Base-by-base conservation (phyloP, 805 yeast species). In the Ogataea ganodermae region DNA sequence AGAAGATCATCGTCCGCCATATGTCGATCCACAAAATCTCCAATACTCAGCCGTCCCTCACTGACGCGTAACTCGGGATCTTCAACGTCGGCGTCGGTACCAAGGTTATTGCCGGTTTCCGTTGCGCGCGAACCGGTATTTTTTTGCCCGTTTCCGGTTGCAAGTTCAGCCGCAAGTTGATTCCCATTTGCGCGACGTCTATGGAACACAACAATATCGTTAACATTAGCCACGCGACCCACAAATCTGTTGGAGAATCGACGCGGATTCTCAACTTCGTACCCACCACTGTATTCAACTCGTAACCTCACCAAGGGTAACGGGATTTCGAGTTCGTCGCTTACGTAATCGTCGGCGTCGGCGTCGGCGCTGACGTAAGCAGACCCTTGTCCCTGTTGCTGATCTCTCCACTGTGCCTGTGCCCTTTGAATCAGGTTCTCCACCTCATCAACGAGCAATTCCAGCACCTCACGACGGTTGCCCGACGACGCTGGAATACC, bases 221-320 rank as follows among this genome's bases (percentile, higher is more conserved):
- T 84, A n/a, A 84, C 81, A 63, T 94, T 94, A 3, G 98, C 99
- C 1, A 92, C 94, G 51, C 74, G 75, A 0, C 96, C 97, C 5
- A 87, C 96, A 72, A 92, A 94, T 58, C 89, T 72, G 60, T 91
- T 89, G 13, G 97, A 89, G 53, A 94, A 89, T 52, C 97, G 70
- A 44, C 95, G 73, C 0, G 96, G 87, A 60, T 91, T 92, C 59
- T 91, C 98, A 14, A 94, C 89, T 56, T 90, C 96, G 59, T 79
- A 92, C 4, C 91, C 96, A 1, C 95, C 96, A 18, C 88, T 74
- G 57, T 92, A 92, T 56, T 94, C 97, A 0, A 91, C 96, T 28
- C 90, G 72, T 14, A 94, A 65, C 39, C 99, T 70, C 4, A 94
- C 72, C 41, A 94, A 70, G 0, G 99, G 99, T 17, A 91, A 67